Evolutionary conservation across 1,284 basidiomycete species (phyloP).

Genomic region (Trichosporon sp.): DNA sequence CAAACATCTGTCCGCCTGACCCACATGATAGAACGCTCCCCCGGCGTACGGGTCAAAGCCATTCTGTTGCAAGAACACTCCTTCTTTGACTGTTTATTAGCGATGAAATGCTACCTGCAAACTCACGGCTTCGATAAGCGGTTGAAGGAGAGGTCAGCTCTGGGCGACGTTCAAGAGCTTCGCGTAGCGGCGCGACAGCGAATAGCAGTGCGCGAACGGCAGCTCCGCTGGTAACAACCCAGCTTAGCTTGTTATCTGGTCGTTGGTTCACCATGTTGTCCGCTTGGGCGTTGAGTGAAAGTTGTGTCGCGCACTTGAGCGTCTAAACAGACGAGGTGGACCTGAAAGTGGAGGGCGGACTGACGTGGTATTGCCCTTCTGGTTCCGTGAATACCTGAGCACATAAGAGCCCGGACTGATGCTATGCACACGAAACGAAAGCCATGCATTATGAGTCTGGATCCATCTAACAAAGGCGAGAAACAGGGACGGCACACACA

Average conservation of each 20-base stretch:
- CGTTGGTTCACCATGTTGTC: background rate
- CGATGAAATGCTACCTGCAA: too few relatives aligned
- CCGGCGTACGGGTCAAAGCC: conserved; percentile 78
- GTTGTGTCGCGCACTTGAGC: too few relatives aligned
- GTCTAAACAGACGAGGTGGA: background rate
- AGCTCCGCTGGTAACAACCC: conserved; percentile 10
- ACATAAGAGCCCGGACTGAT: too few relatives aligned
- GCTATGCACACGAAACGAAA: background rate
- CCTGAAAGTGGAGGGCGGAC: background rate
- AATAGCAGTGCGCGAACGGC: conserved; percentile 33
- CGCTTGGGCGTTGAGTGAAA: too few relatives aligned
- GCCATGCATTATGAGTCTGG: conserved; percentile 1
- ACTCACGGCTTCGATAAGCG: conserved; percentile 55
- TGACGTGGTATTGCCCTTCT: background rate
- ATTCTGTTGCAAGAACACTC: conserved; percentile 68
- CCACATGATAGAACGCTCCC: conserved; percentile 75
- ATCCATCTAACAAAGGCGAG: background rate
- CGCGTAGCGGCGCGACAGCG: conserved; percentile 27
- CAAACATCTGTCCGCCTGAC: conserved; percentile 22
- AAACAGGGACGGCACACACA: background rate
- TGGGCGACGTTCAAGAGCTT: conserved; percentile 52
- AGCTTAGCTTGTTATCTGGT: background rate
- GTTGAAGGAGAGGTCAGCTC: conserved; percentile 78
- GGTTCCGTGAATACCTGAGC: background rate
- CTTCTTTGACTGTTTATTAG: conserved; percentile 67